Evolutionary conservation across 345 rosid genomes (phyloP).

Genomic region (Viola odorata): DNA sequence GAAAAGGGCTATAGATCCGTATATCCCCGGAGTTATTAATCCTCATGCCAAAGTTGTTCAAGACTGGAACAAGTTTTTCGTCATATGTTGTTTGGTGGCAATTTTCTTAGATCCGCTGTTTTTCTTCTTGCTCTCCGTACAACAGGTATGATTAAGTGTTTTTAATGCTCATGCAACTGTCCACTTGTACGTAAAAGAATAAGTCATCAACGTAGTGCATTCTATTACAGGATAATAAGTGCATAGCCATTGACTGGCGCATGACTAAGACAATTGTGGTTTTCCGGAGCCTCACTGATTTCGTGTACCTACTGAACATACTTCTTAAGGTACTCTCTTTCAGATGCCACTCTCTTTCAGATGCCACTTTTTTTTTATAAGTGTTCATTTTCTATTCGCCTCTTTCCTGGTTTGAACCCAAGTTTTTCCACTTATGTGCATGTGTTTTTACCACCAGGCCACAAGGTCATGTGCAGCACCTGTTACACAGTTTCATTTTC

Average conservation of each 20-base stretch:
- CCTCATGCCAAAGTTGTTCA: constrained; percentile 68
- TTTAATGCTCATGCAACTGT: background rate
- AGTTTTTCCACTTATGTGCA: too few species aligned
- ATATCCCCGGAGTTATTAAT: constrained; percentile 67
- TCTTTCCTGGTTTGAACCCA: too few species aligned
- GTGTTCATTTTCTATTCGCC: too few species aligned
- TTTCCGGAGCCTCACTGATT: constrained; percentile 58
- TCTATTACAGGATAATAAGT: constrained; percentile 41
- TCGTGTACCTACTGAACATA: constrained; percentile 58
- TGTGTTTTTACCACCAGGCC: too few species aligned
- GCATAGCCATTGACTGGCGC: constrained; percentile 47
- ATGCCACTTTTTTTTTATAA: too few species aligned
- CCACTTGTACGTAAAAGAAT: background rate
- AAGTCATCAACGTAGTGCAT: background rate
- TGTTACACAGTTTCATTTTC: background rate
- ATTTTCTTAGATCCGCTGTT: constrained; percentile 78
- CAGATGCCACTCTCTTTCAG: background rate
- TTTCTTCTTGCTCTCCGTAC: constrained; percentile 57
- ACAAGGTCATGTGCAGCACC: too few species aligned
- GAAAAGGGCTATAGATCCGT: constrained; percentile 24
- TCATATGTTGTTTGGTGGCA: constrained; percentile 64
- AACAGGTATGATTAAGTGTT: constrained; percentile 32
- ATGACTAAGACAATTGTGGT: constrained; percentile 40
- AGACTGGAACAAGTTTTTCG: constrained; percentile 64
- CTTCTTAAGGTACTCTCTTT: constrained; percentile 61